phyloP scores from a whole-genome alignment of 108 stramenopile species.

The Mediolabrus comicus region DNA sequence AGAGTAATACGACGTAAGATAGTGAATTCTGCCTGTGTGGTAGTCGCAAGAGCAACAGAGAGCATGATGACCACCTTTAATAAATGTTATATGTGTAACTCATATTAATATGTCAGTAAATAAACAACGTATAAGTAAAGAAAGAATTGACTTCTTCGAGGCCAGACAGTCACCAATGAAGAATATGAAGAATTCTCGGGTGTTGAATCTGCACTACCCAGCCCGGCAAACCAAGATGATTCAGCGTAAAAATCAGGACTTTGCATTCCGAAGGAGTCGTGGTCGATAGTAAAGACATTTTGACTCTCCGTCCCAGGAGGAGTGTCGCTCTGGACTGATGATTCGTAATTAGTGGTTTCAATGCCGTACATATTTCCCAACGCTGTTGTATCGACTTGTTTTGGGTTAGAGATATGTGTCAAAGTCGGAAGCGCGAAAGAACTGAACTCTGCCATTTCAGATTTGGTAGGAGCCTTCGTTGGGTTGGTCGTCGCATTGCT shows the following conservation, averaged over 20 bases:
- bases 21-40: too few relatives aligned
- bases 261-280: not conserved
- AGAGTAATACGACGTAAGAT: too few relatives aligned
- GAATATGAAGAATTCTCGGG: too few relatives aligned
- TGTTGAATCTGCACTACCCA: not conserved
- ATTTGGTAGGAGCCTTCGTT: not conserved
- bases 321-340: not conserved
- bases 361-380: not conserved
- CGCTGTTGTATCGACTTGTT: not conserved
- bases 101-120: too few relatives aligned
- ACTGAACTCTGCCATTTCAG: constrained; percentile 11
- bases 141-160: not conserved
- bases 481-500: not conserved
- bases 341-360: not conserved
- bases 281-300: not conserved
- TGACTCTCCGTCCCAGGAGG: not conserved
- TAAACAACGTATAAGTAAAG: not conserved
- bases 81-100: too few relatives aligned
- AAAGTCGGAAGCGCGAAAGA: constrained; percentile 19
- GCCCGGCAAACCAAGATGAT: not conserved
- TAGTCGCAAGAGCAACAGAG: too few relatives aligned
- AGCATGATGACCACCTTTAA: too few relatives aligned
- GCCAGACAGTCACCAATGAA: not conserved
- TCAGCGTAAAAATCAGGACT: not conserved
- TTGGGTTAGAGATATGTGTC: constrained; percentile 2